Percentiles rank a stretch among this genome's conserved stretches.
phyloP scores from a whole-genome alignment of 176 grass and related monocot genomes.

The Oryza brachyantha region DNA sequence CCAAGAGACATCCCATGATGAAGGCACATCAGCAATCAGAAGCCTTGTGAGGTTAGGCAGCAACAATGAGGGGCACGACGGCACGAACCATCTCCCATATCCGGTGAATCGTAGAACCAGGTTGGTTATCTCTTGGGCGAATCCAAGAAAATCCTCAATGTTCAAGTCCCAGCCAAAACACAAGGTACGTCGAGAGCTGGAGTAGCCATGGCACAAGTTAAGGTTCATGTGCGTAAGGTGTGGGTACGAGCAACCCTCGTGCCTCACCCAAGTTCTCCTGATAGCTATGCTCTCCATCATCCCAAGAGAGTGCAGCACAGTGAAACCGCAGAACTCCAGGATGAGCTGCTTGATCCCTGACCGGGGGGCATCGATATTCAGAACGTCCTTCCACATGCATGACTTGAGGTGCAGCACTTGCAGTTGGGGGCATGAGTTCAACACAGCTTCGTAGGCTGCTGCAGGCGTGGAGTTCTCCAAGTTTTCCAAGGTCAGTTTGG shows the following conservation, averaged over 20 bases:
- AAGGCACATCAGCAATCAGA: neutral
- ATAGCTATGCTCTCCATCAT: constrained; percentile 20
- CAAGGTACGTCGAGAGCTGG: neutral
- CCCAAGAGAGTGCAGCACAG: constrained; percentile 1
- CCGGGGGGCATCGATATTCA: neutral
- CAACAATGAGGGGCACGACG: neutral
- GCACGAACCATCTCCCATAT: constrained; percentile 9
- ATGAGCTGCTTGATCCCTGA: constrained; percentile 28
- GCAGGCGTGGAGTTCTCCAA: neutral
- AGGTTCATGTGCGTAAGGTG: neutral
- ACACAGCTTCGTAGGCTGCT: neutral
- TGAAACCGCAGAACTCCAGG: neutral
- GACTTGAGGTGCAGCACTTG: constrained; percentile 23
- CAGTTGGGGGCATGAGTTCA: constrained; percentile 24
- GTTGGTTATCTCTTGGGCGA: neutral
- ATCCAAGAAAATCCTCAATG: neutral
- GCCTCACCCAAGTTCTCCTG: neutral
- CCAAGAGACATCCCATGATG: neutral
- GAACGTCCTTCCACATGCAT: neutral
- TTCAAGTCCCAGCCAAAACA: neutral
- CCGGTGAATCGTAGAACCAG: constrained; percentile 4
- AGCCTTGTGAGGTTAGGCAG: neutral
- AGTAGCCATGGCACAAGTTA: neutral
- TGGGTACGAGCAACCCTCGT: neutral
- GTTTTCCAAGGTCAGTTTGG: constrained; percentile 13